phyloP scores from a whole-genome alignment of 1,284 basidiomycete genomes.

The Rhodofomes roseus region DNA sequence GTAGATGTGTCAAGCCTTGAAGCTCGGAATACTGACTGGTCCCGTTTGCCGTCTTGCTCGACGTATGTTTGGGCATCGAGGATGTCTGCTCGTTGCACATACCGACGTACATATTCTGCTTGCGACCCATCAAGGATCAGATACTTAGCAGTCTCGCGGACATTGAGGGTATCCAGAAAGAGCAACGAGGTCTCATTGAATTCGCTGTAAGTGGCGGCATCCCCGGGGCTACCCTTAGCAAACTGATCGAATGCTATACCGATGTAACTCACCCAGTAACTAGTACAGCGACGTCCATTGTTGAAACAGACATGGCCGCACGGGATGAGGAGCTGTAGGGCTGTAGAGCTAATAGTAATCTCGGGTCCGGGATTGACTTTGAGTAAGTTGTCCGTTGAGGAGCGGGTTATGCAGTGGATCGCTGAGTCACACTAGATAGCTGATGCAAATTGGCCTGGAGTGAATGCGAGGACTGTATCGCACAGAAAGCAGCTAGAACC shows the following conservation, averaged over 20 bases:
- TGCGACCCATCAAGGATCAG: neutral
- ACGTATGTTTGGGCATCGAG: neutral
- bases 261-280: neutral
- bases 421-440: too few species aligned
- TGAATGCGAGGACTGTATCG: too few species aligned
- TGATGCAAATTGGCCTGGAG: too few species aligned
- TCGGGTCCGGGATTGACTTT: too few species aligned
- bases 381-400: too few species aligned
- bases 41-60: neutral
- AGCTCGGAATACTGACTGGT: neutral
- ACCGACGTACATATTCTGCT: neutral
- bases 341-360: too few species aligned
- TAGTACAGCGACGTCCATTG: neutral
- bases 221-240: neutral
- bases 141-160: neutral
- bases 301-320: too few species aligned
- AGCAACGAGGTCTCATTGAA: neutral
- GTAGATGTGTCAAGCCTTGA: neutral
- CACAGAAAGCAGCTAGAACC: neutral
- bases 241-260: neutral
- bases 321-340: too few species aligned
- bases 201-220: too few species aligned
- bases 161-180: neutral
- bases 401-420: too few species aligned
- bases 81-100: neutral